Conservation (phyloP, 495 filamentous ascomycete species). For the Aspergillus cavernicola region DNA sequence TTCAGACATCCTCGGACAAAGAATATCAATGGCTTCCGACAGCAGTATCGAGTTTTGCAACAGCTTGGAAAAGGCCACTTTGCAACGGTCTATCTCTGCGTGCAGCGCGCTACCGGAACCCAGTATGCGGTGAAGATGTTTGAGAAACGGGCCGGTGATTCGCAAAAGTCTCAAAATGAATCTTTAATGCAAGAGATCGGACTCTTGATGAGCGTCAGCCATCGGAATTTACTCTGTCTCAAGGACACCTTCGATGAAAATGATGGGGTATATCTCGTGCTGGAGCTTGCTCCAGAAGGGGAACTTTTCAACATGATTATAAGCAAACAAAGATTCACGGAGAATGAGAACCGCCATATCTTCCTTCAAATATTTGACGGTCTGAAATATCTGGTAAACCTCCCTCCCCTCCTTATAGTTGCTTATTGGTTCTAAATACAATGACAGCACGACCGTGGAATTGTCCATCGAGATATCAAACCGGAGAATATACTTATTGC, state of each 20-base stretch:
- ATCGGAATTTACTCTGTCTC: slow-evolving; percentile 90
- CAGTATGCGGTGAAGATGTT: slow-evolving; percentile 94
- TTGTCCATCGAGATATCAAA: slow-evolving; percentile 98
- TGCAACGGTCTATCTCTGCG: slow-evolving; percentile 88
- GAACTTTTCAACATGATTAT: slow-evolving; percentile 96
- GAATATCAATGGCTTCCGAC: slow-evolving; percentile 70
- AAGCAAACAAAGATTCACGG: slow-evolving; percentile 79
- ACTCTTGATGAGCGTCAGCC: slow-evolving; percentile 91
- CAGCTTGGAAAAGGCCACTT: slow-evolving; percentile 96
- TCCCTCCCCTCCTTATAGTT: neutral
- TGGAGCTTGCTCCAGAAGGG: slow-evolving; percentile 88
- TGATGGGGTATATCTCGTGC: slow-evolving; percentile 84
- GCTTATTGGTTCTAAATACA: slow-evolving; percentile 31
- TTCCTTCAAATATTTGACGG: slow-evolving; percentile 92
- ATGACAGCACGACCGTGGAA: slow-evolving; percentile 86
- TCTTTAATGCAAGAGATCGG: slow-evolving; percentile 93
- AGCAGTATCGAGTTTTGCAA: slow-evolving; percentile 79
- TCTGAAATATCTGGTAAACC: slow-evolving; percentile 84
- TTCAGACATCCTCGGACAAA: slow-evolving; percentile 83
- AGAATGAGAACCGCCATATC: slow-evolving; percentile 77
- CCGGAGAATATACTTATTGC: slow-evolving; percentile 94
- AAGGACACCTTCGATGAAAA: slow-evolving; percentile 94
- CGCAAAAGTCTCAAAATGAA: slow-evolving; percentile 77
- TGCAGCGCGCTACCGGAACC: slow-evolving; percentile 77
- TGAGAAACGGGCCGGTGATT: slow-evolving; percentile 71